phyloP scores from a whole-genome alignment of 768 basidiomycete species.

The Suillus variegatus region DNA sequence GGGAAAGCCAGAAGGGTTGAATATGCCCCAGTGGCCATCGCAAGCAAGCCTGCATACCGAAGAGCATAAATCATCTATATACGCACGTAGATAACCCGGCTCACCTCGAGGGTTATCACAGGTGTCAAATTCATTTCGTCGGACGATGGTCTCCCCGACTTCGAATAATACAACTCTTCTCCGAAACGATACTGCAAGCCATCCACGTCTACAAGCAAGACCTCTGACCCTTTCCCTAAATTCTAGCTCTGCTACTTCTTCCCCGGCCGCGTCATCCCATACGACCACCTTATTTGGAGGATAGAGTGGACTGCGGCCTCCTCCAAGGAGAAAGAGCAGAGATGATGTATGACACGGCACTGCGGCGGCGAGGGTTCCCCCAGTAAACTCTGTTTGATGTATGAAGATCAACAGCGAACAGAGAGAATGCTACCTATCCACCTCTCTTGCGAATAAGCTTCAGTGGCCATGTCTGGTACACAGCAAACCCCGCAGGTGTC shows the following conservation, averaged over 20 bases:
- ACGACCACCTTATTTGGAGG: conserved; percentile 91
- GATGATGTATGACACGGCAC: conserved; percentile 82
- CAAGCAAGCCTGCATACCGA: conserved; percentile 61
- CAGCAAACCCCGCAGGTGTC: conserved; percentile 80
- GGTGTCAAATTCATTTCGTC: conserved; percentile 83
- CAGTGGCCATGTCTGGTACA: conserved; percentile 77
- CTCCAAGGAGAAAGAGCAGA: conserved; percentile 83
- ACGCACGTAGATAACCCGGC: conserved; percentile 19
- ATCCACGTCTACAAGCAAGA: conserved; percentile 76
- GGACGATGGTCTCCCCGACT: conserved; percentile 58
- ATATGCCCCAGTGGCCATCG: conserved; percentile 75
- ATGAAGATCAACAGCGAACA: conserved; percentile 19
- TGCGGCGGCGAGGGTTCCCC: conserved; percentile 76
- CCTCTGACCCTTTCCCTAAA: conserved; percentile 85
- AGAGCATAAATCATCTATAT: conserved; percentile 8
- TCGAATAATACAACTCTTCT: conserved; percentile 80
- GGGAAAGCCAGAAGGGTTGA: conserved; percentile 86
- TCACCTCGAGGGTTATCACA: conserved; percentile 83
- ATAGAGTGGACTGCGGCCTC: conserved; percentile 85
- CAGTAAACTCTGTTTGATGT: conserved; percentile 60
- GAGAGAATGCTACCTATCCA: conserved; percentile 32
- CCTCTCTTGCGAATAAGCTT: conserved; percentile 82
- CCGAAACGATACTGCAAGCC: conserved; percentile 81
- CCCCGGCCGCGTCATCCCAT: conserved; percentile 80
- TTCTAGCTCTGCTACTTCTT: conserved; percentile 85